Percentiles rank a stretch among this genome's conserved stretches.
Evolutionary conservation across 345 rosid species (phyloP).

Genomic region (Linum trigynum): DNA sequence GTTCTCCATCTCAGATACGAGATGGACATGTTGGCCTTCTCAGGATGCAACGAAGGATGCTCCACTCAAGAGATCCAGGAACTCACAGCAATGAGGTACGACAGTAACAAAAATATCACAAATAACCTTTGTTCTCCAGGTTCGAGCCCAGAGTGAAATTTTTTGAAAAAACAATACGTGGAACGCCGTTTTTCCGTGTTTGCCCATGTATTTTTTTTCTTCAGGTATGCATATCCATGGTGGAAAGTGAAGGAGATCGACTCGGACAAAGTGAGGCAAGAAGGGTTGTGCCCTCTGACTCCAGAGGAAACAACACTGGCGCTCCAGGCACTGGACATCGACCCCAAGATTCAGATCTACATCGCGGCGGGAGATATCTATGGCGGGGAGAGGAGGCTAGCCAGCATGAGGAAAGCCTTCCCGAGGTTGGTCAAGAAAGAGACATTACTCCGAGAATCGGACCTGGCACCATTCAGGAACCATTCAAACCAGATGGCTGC

Average conservation of each 20-base stretch:
- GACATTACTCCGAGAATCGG: constrained; percentile 1
- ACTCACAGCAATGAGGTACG: constrained; percentile 5
- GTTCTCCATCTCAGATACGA: constrained; percentile 15
- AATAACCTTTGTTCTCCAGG: too few species aligned
- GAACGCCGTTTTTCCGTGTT: background rate
- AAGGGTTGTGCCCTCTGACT: constrained; percentile 9
- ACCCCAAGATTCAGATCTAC: constrained; percentile 10
- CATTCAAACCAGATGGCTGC: constrained; percentile 14
- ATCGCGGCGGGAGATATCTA: constrained; percentile 12
- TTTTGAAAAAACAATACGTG: background rate
- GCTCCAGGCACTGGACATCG: constrained; percentile 9
- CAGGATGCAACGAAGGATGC: constrained; percentile 8
- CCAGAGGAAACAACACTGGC: constrained; percentile 12
- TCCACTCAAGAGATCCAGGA: background rate
- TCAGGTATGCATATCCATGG: constrained; percentile 6
- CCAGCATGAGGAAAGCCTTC: constrained; percentile 2
- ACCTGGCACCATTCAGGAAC: constrained; percentile 1
- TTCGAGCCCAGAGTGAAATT: too few species aligned
- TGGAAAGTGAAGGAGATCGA: constrained; percentile 3
- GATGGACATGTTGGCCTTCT: constrained; percentile 10
- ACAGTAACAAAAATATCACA: background rate
- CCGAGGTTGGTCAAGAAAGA: constrained; percentile 12
- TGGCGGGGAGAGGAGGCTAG: constrained; percentile 8
- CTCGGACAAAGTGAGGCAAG: background rate
- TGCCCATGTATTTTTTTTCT: background rate